A percentile compares a stretch with the other conserved stretches of the same genome.
Conservation (phyloP, 345 rosid genomes). For the Eucalyptus erythrocorys region DNA sequence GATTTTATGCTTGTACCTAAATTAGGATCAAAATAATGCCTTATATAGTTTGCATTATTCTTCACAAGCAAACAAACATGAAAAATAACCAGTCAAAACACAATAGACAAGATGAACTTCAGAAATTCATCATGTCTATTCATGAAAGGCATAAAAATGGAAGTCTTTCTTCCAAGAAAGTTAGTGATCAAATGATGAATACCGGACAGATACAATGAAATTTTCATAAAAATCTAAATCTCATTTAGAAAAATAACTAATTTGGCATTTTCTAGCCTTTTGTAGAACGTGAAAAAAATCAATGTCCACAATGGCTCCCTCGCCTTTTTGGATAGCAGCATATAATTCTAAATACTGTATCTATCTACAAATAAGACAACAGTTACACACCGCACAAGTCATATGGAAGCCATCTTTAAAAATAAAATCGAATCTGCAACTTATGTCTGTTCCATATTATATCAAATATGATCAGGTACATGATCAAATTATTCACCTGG, state of each 20-base stretch:
- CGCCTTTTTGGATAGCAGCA: background rate
- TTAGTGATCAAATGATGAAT: background rate
- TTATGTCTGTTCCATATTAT: background rate
- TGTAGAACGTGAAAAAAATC: background rate
- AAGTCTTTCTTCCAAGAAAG: background rate
- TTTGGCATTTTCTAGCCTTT: background rate
- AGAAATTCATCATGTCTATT: background rate
- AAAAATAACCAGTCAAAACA: background rate
- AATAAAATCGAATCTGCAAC: background rate
- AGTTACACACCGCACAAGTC: background rate
- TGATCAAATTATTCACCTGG: slow-evolving; percentile 43
- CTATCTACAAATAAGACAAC: background rate
- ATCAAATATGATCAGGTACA: background rate
- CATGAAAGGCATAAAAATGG: background rate
- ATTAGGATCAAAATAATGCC: background rate
- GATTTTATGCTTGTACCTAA: background rate
- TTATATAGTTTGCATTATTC: background rate
- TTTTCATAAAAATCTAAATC: background rate
- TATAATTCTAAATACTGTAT: background rate
- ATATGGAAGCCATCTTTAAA: background rate
- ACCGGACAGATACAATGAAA: background rate
- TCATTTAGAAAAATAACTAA: background rate
- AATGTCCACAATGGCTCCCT: background rate
- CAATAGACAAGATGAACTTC: background rate
- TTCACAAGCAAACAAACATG: background rate